Evolutionary conservation across 2,329 filamentous ascomycete genomes (phyloP).

Genomic region (Pestalotiopsis sp.): DNA sequence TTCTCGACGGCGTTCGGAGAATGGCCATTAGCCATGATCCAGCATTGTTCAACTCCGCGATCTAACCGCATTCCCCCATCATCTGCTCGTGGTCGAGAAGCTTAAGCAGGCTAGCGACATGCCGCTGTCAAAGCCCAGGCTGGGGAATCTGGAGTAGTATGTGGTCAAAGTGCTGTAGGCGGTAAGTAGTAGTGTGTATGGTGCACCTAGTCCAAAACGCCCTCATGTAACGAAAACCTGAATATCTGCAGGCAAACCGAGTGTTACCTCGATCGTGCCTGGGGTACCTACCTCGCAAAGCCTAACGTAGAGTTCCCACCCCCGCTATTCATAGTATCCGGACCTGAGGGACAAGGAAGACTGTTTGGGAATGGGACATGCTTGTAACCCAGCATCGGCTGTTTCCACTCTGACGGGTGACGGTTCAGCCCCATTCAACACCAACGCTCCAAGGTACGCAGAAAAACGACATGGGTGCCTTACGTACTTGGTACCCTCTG

Average conservation of each 20-base stretch:
- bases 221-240: neutral
- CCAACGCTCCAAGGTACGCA: neutral
- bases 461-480: neutral
- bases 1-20: neutral
- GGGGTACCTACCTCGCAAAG: neutral
- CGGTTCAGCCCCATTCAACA: neutral
- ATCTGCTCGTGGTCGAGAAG: neutral
- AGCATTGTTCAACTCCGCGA: neutral
- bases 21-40: neutral
- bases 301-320: neutral
- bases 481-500: neutral
- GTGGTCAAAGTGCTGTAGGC: neutral
- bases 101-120: neutral
- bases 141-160: neutral
- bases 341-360: neutral
- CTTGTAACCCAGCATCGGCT: neutral
- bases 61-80: neutral
- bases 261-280: too few species aligned
- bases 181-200: neutral
- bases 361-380: neutral
- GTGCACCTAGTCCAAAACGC: neutral
- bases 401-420: constrained; percentile 1
- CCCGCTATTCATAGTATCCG: neutral
- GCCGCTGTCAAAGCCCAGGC: neutral
- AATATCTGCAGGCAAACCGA: neutral